Evolutionary conservation across 176 grass and related monocot genomes (phyloP), one percentile per base, ranked within the genome.

Genomic region (Musa itinerans): DNA sequence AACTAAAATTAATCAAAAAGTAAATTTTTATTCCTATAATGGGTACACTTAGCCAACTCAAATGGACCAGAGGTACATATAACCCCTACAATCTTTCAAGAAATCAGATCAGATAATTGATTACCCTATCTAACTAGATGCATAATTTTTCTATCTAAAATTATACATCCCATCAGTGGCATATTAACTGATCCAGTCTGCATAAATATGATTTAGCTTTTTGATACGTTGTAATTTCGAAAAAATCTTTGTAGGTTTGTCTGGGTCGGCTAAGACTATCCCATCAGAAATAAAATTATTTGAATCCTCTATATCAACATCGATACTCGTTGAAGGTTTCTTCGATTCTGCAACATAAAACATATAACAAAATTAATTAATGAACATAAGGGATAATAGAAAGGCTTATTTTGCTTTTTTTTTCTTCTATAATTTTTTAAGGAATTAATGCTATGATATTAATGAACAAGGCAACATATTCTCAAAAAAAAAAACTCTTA

Each of bases 161-260:
- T 5, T n/a, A 1, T n/a, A 21, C 1, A 6, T 17, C 57, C 1
- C 19, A 17, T 57, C 34, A 43, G 34, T 43, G 34, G 34, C 4
- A 5, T 43, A 3, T 43, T 43, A 43, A 43, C 34, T 43, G 14
- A 73, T 73, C 71, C 71, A 73, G 24, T 73, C 71, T 29, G 71
- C 52, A 54, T 73, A 73, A 25, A 73, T 55, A n/a, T 52, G 11
- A 54, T 26, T 73, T 21, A 73, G 20, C 53, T 73, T 73, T 52
- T 55, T 73, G 20, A 54, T 68, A 2, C 26, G 25, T 1, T 29
- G 11, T 20, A 73, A 27, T 1, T 73, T 54, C 15, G 4, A 16
- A 2, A 68, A 68, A 3, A 23, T 29, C 65, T 68, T 68, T 10
- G 2, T 22, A 12, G 65, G 14, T 17, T 34, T 68, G 14, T 68